phyloP scores from a whole-genome alignment of 2,329 filamentous ascomycete genomes.

The Xylariaceae sp. region DNA sequence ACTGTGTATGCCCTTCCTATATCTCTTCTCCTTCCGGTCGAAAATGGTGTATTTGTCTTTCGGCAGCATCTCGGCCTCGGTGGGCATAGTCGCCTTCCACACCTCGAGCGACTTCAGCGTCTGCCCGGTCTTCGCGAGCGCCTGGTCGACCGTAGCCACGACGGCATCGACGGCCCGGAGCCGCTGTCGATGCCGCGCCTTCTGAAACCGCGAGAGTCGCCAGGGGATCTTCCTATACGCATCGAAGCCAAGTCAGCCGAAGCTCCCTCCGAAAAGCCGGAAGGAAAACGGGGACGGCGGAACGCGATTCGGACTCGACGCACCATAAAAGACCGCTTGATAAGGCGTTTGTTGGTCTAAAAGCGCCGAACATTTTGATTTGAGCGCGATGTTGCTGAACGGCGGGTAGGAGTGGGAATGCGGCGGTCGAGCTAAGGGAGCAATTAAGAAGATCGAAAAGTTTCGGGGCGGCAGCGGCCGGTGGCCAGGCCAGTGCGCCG shows the following conservation, averaged over 20 bases:
- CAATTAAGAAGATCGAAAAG: no score
- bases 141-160: conserved; percentile 76
- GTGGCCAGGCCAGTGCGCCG: no score
- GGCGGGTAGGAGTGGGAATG: no score
- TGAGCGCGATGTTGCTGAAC: no score
- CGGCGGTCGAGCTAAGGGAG: no score
- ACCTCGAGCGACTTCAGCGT: conserved; percentile 73
- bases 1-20: conserved; percentile 98
- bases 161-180: conserved; percentile 81
- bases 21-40: conserved; percentile 90
- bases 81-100: conserved; percentile 96
- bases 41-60: conserved; percentile 98
- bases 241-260: background rate
- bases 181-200: conserved; percentile 77
- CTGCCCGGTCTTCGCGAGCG: conserved; percentile 68
- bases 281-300: background rate
- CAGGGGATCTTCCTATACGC: conserved; percentile 83
- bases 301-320: conserved; percentile 10
- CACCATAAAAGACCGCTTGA: conserved; percentile 81
- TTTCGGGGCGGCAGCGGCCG: no score
- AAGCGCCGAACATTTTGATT: conserved; percentile 76
- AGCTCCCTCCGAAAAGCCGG: background rate
- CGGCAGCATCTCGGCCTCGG: conserved; percentile 90
- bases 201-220: conserved; percentile 89
- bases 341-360: conserved; percentile 73